phyloP scores from a whole-genome alignment of 495 filamentous ascomycete genomes.

The Peziza echinospora region DNA sequence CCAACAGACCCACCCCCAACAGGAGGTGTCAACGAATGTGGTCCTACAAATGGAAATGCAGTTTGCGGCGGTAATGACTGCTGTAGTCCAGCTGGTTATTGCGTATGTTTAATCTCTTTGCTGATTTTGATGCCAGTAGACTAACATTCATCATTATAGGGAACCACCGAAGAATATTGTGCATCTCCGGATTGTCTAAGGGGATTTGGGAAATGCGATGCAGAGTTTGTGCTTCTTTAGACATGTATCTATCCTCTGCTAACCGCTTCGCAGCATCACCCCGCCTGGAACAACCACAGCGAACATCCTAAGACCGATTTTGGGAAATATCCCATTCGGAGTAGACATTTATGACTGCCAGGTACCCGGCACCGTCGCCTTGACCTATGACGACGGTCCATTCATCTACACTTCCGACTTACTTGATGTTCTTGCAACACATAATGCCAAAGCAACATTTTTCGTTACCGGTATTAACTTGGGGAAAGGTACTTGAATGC shows the following conservation, averaged over 20 bases:
- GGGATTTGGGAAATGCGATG: conserved; percentile 37
- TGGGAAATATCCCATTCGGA: conserved; percentile 31
- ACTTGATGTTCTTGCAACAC: conserved; percentile 41
- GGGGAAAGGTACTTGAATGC: conserved; percentile 29
- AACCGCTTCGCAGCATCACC: conserved; percentile 7
- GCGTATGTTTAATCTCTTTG: background rate
- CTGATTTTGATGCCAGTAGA: background rate
- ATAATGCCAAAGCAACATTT: conserved; percentile 46
- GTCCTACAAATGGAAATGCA: conserved; percentile 13
- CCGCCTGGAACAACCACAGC: conserved; percentile 34
- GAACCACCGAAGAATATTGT: conserved; percentile 32
- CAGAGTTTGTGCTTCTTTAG: conserved; percentile 16
- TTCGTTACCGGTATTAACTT: conserved; percentile 51
- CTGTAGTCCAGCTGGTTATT: conserved; percentile 31
- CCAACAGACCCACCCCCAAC: background rate
- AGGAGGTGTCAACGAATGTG: conserved; percentile 4
- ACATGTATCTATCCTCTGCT: background rate
- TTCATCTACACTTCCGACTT: conserved; percentile 39
- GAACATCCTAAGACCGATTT: conserved; percentile 25
- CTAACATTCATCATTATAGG: conserved; percentile 9
- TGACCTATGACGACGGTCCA: conserved; percentile 52
- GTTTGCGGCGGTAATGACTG: conserved; percentile 28
- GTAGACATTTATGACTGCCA: conserved; percentile 39
- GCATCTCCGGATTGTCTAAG: conserved; percentile 36
- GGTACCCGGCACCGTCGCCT: conserved; percentile 35